phyloP scores from a whole-genome alignment of 1,284 basidiomycete genomes.

The Fomitopsis palustris region DNA sequence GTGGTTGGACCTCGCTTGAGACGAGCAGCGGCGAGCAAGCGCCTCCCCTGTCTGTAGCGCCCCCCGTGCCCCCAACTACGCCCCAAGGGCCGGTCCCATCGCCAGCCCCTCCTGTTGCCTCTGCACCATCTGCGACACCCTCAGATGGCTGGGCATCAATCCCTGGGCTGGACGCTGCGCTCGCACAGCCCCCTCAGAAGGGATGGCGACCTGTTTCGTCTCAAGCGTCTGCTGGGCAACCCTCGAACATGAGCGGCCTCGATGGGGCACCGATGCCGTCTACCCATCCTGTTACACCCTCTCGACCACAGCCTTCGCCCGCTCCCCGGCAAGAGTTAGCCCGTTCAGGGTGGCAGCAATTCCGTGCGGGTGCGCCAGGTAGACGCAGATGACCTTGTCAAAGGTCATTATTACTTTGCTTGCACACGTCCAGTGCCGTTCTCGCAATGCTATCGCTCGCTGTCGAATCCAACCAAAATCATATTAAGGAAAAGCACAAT shows the following conservation, averaged over 20 bases:
- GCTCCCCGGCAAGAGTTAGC: constrained; percentile 18
- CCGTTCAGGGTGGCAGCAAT: constrained; percentile 53
- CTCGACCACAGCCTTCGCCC: not conserved
- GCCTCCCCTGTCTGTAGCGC: constrained; percentile 7
- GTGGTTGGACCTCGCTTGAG: constrained; percentile 62
- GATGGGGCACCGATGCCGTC: not conserved
- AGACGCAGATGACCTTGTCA: constrained; percentile 22
- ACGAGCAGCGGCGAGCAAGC: constrained; percentile 27
- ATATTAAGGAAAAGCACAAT: not conserved
- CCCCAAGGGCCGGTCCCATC: not conserved
- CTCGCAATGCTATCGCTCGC: not conserved
- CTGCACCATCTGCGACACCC: not conserved
- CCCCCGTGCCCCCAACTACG: not conserved
- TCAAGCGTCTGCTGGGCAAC: not conserved
- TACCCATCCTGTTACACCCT: not conserved
- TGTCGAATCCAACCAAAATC: not conserved
- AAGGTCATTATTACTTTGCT: not conserved
- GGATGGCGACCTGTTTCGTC: not conserved
- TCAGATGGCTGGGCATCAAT: constrained; percentile 2
- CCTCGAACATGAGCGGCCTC: not conserved
- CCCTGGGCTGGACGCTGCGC: not conserved
- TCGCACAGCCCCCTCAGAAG: not conserved
- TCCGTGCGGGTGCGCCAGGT: constrained; percentile 31
- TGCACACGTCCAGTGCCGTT: not conserved
- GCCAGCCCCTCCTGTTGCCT: not conserved